Evolutionary conservation across 73 alveolate species (phyloP).

Genomic region (Paramecium caudatum): DNA sequence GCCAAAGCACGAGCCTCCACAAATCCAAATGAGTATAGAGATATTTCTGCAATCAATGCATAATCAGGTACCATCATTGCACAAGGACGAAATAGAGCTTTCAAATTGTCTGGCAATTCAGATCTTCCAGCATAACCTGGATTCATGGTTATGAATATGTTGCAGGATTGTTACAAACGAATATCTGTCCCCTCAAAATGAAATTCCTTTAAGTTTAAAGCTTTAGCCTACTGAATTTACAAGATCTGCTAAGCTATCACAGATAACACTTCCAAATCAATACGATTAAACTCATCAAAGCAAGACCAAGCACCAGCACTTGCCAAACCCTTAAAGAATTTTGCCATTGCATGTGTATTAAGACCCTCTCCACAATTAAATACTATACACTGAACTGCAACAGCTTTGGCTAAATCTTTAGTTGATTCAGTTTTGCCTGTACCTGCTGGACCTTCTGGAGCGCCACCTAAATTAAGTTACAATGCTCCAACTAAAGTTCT

Average conservation of each 20-base stretch:
- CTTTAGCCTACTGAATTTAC: slow-evolving; percentile 90
- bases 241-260: slow-evolving; percentile 95
- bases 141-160: slow-evolving; percentile 98
- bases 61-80: slow-evolving; percentile 93
- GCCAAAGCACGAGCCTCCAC: slow-evolving; percentile 87
- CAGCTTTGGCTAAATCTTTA: slow-evolving; percentile 97
- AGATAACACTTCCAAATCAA: slow-evolving; percentile 96
- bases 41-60: slow-evolving; percentile 95
- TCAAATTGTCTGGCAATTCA: slow-evolving; percentile 93
- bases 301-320: slow-evolving; percentile 98
- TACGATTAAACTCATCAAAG: slow-evolving; percentile 98
- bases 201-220: slow-evolving; percentile 83
- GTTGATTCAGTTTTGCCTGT: slow-evolving; percentile 99
- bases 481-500: slow-evolving; percentile 97
- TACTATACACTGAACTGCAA: slow-evolving; percentile 93
- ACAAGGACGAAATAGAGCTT: slow-evolving; percentile 89
- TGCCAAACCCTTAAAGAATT: slow-evolving; percentile 97
- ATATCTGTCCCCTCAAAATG: slow-evolving; percentile 92
- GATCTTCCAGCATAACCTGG: slow-evolving; percentile 99
- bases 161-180: slow-evolving; percentile 88
- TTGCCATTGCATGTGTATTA: slow-evolving; percentile 89
- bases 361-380: slow-evolving; percentile 91
- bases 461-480: slow-evolving; percentile 96
- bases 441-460: slow-evolving; percentile 99
- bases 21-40: slow-evolving; percentile 92